Evolutionary conservation across 148 eudicot genomes (phyloP).

Genomic region (Talinum fruticosum): DNA sequence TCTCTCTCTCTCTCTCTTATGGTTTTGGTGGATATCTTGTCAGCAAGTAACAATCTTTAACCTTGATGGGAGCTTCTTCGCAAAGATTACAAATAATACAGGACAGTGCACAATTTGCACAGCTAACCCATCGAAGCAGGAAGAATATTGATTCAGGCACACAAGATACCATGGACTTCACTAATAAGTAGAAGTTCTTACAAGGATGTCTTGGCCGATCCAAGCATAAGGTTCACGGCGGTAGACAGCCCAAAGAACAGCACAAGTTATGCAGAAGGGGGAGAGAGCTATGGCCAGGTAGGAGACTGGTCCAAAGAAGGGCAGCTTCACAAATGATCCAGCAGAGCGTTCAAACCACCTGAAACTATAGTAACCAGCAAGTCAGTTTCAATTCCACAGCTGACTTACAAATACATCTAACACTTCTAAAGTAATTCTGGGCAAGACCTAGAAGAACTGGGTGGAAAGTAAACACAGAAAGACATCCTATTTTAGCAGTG

Average conservation of each 20-base stretch:
- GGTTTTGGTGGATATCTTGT: neutral
- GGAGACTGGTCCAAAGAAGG: constrained; percentile 82
- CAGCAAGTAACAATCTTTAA: neutral
- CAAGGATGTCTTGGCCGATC: constrained; percentile 99
- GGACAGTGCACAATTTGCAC: neutral
- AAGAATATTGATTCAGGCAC: too few species aligned
- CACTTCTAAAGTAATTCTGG: neutral
- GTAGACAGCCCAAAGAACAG: constrained; percentile 82
- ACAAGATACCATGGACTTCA: neutral
- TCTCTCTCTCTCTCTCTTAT: too few species aligned
- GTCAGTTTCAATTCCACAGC: constrained; percentile 34
- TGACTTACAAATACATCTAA: neutral
- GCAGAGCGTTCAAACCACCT: constrained; percentile 82
- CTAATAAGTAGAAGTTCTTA: constrained; percentile 36
- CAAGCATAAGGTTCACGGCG: constrained; percentile 73
- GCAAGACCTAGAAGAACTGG: neutral
- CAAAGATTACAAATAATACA: neutral
- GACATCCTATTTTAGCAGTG: neutral
- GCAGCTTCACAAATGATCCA: constrained; percentile 67
- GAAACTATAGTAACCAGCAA: constrained; percentile 46
- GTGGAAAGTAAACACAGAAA: neutral
- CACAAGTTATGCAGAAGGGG: constrained; percentile 83
- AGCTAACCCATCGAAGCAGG: neutral
- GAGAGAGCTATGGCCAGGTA: constrained; percentile 73
- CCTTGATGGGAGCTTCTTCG: neutral